Evolutionary conservation across 805 yeast species (phyloP).

Genomic region (Hanseniaspora osmophila): DNA sequence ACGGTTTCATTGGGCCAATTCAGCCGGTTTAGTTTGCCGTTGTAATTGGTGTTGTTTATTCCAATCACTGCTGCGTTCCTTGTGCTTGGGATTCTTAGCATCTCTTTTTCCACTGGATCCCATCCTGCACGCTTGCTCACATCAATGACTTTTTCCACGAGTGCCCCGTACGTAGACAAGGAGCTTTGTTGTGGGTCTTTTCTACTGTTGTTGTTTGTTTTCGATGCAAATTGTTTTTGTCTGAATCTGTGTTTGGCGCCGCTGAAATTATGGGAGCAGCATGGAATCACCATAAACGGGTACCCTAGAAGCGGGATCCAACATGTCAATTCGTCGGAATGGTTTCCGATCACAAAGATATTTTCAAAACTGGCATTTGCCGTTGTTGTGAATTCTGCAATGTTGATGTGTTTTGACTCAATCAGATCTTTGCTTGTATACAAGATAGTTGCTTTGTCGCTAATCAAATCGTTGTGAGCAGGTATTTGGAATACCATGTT

Average conservation of each 20-base stretch:
- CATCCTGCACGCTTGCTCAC: constrained; percentile 63
- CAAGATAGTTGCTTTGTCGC: constrained; percentile 29
- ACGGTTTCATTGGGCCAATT: constrained; percentile 25
- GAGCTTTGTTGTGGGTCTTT: constrained; percentile 11
- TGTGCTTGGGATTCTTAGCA: constrained; percentile 86
- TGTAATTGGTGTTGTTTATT: constrained; percentile 23
- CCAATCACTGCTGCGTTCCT: constrained; percentile 86
- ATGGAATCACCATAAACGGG: constrained; percentile 86
- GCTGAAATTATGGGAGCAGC: constrained; percentile 78
- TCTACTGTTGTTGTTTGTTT: constrained; percentile 8
- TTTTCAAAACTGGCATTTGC: constrained; percentile 19
- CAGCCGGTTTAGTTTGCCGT: neutral
- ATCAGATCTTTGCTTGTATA: constrained; percentile 28
- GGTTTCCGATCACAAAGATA: constrained; percentile 84
- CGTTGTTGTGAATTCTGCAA: constrained; percentile 42
- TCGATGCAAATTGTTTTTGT: neutral
- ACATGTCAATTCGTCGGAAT: constrained; percentile 86
- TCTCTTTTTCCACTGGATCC: constrained; percentile 62
- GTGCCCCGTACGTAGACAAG: constrained; percentile 63
- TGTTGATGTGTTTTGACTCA: constrained; percentile 39
- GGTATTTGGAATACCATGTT: constrained; percentile 29
- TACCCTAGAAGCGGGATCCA: constrained; percentile 85
- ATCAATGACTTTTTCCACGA: constrained; percentile 73
- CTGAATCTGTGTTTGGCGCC: constrained; percentile 59
- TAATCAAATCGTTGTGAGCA: constrained; percentile 33